phyloP scores from a whole-genome alignment of 805 yeast species.

The Wickerhamomyces xylosicus region DNA sequence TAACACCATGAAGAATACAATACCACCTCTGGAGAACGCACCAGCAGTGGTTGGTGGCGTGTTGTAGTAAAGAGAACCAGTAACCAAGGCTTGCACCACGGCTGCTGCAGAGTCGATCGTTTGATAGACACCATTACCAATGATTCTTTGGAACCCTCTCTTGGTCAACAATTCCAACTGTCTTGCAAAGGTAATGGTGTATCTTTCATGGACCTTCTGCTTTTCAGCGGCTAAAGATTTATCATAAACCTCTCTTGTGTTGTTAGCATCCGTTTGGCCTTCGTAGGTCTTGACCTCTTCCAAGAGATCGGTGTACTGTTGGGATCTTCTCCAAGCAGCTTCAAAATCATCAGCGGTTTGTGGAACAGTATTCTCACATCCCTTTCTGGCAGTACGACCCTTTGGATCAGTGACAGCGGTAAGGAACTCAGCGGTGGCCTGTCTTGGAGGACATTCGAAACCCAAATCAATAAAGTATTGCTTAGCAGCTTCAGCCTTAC shows the following conservation, averaged over 20 bases:
- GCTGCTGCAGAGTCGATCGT: constrained; percentile 20
- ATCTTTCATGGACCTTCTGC: constrained; percentile 18
- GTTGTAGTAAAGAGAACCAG: constrained; percentile 50
- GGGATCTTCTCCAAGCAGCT: constrained; percentile 43
- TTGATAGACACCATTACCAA: constrained; percentile 41
- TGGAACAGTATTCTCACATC: constrained; percentile 45
- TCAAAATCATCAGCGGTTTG: constrained; percentile 54
- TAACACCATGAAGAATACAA: constrained; percentile 44
- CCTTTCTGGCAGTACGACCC: constrained; percentile 41
- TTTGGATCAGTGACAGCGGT: constrained; percentile 64
- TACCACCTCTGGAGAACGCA: constrained; percentile 43
- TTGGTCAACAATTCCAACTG: constrained; percentile 28
- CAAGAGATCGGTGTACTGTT: constrained; percentile 28
- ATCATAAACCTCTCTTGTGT: constrained; percentile 24
- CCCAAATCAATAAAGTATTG: constrained; percentile 57
- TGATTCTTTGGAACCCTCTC: constrained; percentile 32
- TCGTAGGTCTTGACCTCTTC: constrained; percentile 36
- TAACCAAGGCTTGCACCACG: constrained; percentile 43
- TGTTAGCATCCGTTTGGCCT: constrained; percentile 16
- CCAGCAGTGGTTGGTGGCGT: constrained; percentile 63
- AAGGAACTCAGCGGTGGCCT: constrained; percentile 62
- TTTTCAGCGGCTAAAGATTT: constrained; percentile 20
- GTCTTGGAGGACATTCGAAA: constrained; percentile 50
- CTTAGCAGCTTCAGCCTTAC: constrained; percentile 43
- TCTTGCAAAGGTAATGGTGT: constrained; percentile 35